Base-by-base conservation (phyloP, 805 yeast species). In the Metschnikowia reukaufii region DNA sequence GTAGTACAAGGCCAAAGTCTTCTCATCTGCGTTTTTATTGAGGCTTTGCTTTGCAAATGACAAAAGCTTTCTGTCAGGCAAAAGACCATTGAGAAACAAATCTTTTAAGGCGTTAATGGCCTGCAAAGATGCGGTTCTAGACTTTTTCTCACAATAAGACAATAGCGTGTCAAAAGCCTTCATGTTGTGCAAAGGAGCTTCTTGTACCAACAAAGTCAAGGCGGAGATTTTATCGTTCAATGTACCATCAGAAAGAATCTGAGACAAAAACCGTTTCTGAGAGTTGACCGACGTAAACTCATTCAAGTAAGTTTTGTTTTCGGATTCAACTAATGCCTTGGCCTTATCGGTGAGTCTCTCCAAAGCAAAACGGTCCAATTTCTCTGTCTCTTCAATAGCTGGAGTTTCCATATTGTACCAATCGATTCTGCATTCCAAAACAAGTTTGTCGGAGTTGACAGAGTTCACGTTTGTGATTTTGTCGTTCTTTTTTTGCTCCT, bases 201-300 rank as follows among this genome's bases (percentile, higher is more conserved):
- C 98, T 64, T 94, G 98, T 39, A 91, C 80, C 62, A 94, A 74
- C 62, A 94, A 79, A 0, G 99, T 92, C 61, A 94, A 76, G 0
- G 99, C 97, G 39, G 96, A 88, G 45, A 94, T 87, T 70, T 94
- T 90, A 84, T 94, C 99, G 58, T 83, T 85, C 58, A 92, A 76
- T 0, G 99, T 94, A 87, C 99, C 99, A 55, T 82, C 85, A 5
- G 90, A 77, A 59, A 94, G 78, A 56, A 94, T 85, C 67, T 92
- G 95, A 1, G 92, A 79, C 74, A 89, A 81, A 65, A 92, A 92
- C 74, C 88, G 85, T 63, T 81, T 83, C 71, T 87, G 97, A 5
- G 95, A 86, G 33, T 85, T 82, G 46, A 84, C 79, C 54, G 82
- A 82, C 45, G 86, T 79, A 62, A 84, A 84, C 62, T 85, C 95